Base-by-base conservation (phyloP, 192 early-diverging fungal species). In the Backusella circina region DNA sequence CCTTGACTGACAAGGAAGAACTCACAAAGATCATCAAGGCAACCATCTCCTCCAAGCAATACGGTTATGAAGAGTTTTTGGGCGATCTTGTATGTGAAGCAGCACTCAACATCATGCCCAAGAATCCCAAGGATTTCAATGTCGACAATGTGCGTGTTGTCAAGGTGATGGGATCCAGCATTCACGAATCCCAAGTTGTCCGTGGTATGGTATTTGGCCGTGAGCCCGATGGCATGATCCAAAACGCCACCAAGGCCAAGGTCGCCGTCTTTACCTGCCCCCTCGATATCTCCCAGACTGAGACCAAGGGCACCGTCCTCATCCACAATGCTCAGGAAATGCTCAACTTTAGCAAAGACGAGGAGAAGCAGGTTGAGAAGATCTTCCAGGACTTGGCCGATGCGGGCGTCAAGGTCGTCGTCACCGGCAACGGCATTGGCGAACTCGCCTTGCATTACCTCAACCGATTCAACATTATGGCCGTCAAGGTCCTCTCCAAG, bases 251-350 rank as follows among this genome's bases (percentile, higher is more conserved):
- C 47, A 92, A 94, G 79, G 96, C 95, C 72, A 95, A 96, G 86
- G 90, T 99, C 33, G 97, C 95, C 47, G 92, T 99, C 76, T 99
- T 96, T 81, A 91, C 94, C 16, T 99, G 95, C 82, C 90, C 95
- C 10, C 87, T 99, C 65, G 97, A 99, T 81, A 90, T 96, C 65
- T 85, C 93, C 8, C 91, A 95, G 83, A 99, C 97, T 32, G 97
- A 99, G 83, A 99, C 97, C 50, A 99, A 99, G 91, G 97, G 97
- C 66, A 99, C 97, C 18, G 97, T 99, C 61, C 88, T 99, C 81
- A 95, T 99, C 83, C 92, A 96, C 79, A 97, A 93, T 82, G 97
- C 97, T 54, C 84, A 88, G 67, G 97, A 98, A 81, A 98, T 99
- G 97, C 87, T 98, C 31, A 91, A 94, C 80, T 99, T 98, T 83